Evolutionary conservation across 139 green algal species (phyloP).

Genomic region (Nannochloris sp.): DNA sequence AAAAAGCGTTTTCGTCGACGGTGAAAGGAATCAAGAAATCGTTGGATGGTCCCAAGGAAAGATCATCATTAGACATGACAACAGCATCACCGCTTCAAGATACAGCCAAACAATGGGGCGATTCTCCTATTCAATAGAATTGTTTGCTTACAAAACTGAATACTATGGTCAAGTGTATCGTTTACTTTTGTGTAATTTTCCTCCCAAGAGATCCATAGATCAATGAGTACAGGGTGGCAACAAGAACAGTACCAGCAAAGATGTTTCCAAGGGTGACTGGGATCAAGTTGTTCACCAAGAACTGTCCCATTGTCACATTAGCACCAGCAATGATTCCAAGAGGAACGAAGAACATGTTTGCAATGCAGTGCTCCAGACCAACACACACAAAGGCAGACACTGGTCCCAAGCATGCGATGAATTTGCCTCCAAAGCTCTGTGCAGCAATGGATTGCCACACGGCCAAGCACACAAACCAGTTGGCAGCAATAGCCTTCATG

Average conservation of each 20-base stretch:
- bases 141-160: background rate
- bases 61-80: background rate
- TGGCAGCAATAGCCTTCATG: slow-evolving; percentile 62
- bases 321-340: slow-evolving; percentile 39
- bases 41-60: slow-evolving; percentile 6
- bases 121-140: background rate
- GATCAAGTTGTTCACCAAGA: slow-evolving; percentile 51
- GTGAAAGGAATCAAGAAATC: background rate
- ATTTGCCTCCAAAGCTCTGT: slow-evolving; percentile 64
- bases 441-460: slow-evolving; percentile 65
- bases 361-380: slow-evolving; percentile 73
- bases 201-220: slow-evolving; percentile 43
- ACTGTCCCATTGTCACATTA: slow-evolving; percentile 51
- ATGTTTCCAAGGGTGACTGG: slow-evolving; percentile 87
- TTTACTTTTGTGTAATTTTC: slow-evolving; percentile 19
- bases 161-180: background rate
- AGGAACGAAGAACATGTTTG: slow-evolving; percentile 73
- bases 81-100: slow-evolving; percentile 3
- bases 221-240: slow-evolving; percentile 49
- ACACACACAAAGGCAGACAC: slow-evolving; percentile 78
- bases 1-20: background rate
- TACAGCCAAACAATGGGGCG: background rate
- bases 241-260: slow-evolving; percentile 55
- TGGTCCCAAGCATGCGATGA: slow-evolving; percentile 59
- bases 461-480: slow-evolving; percentile 88